Evolutionary conservation across 805 yeast genomes (phyloP).

Genomic region (Helenozyma baotianmanensis): DNA sequence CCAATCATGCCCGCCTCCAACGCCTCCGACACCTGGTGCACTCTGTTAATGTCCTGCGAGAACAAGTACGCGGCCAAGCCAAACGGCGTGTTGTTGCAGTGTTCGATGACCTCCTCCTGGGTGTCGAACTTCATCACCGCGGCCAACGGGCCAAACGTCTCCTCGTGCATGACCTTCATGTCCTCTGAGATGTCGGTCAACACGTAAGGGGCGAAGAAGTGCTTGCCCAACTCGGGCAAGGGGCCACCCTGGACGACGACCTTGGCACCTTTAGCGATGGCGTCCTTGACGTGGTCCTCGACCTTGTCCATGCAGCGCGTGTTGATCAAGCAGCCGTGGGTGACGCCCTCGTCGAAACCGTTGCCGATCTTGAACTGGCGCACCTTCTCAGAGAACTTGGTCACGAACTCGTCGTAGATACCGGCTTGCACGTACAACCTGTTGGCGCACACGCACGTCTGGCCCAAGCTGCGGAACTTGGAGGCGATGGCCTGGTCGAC

Average conservation of each 20-base stretch:
- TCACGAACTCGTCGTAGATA: constrained; percentile 59
- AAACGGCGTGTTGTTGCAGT: constrained; percentile 51
- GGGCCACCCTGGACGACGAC: constrained; percentile 50
- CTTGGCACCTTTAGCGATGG: constrained; percentile 50
- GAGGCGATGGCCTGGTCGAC: constrained; percentile 61
- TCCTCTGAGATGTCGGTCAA: constrained; percentile 47
- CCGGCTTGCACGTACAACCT: constrained; percentile 61
- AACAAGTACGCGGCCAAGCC: constrained; percentile 62
- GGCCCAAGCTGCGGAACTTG: constrained; percentile 75
- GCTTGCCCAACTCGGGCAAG: constrained; percentile 43
- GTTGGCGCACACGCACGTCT: constrained; percentile 79
- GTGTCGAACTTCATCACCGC: constrained; percentile 53
- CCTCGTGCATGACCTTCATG: constrained; percentile 50
- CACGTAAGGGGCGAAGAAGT: constrained; percentile 54
- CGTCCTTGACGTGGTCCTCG: constrained; percentile 51
- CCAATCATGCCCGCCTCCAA: constrained; percentile 65
- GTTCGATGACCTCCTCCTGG: constrained; percentile 47
- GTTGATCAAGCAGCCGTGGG: constrained; percentile 58
- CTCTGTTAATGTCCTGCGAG: constrained; percentile 46
- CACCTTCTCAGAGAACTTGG: constrained; percentile 45
- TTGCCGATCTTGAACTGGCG: constrained; percentile 43
- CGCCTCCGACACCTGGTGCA: constrained; percentile 50
- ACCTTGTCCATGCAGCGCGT: constrained; percentile 48
- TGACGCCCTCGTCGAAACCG: constrained; percentile 47
- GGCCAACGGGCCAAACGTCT: constrained; percentile 64